Base-by-base conservation (phyloP, 1,284 basidiomycete genomes). In the Ganoderma leucocontextum region DNA sequence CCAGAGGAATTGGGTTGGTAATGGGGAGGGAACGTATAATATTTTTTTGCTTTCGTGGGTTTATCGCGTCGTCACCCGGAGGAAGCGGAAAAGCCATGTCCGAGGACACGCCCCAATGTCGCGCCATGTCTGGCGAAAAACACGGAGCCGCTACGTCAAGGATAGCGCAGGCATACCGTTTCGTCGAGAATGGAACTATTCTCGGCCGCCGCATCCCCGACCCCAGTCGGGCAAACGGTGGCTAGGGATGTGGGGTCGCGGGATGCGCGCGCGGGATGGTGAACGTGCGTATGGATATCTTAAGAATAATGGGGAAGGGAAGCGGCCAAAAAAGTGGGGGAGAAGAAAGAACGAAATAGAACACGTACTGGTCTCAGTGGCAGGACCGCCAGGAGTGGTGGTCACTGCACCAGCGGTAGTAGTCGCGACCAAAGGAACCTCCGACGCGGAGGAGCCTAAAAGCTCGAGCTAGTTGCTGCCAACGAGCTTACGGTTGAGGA, bases 311-410 rank as follows among this genome's bases (percentile, higher is more conserved):
- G 19, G 38, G 13, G 22, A 49, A 22, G 1, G 22, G 22, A 49
- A 12, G 9, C 22, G 8, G n/a, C n/a, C 2, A 44, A 44, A 8
- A 49, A 29, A 2, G 29, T 12, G 22, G 12, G n/a, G 17, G n/a
- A 4, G 42, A 41, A 41, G 13, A 41, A 4, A 41, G 12, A 41
- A 13, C 39, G 12, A 15, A 41, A 13, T 4, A 41, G 39, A 41
- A 35, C 2, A 64, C 67, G 63, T 47, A 70, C 69, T 65, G 12
- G 67, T 57, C 53, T 70, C 70, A 10, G 68, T 52, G 1, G 67
- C 63, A 33, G 69, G 67, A 2, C 0, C 39, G 1, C 66, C 68
- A 6, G 68, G 44, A 9, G 65, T 57, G 2, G 29, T 36, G 15
- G 60, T 49, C 4, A 41, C 42, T 19, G 4, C 19, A 68, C 63